A percentile compares a stretch with the other conserved stretches of the same genome.
Conservation (phyloP, 331 rosid genomes). For the Malus hybrid region DNA sequence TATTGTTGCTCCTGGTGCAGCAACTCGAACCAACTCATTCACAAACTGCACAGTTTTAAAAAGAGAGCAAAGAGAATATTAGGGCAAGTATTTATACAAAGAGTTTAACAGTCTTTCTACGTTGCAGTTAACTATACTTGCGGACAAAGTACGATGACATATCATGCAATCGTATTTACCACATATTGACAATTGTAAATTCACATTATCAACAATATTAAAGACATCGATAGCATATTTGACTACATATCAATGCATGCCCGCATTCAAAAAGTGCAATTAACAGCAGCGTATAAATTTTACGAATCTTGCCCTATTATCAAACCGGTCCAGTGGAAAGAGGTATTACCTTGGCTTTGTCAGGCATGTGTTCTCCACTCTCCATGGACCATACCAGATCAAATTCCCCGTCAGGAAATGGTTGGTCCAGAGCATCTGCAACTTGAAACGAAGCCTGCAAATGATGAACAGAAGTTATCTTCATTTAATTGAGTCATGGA, state of each 20-base stretch:
- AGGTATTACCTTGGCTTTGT: constrained; percentile 54
- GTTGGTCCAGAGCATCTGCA: constrained; percentile 52
- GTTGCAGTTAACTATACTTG: no score
- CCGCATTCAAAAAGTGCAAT: no score
- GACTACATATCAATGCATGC: no score
- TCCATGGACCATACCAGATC: constrained; percentile 95
- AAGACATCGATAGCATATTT: no score
- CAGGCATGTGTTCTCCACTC: constrained; percentile 97
- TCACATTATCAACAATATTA: no score
- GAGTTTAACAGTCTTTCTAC: no score
- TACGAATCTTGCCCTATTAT: no score
- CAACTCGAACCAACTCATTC: constrained; percentile 74
- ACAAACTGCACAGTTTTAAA: constrained; percentile 46
- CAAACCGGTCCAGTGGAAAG: neutral
- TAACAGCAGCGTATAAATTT: no score
- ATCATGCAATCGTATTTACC: no score
- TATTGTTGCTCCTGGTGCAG: constrained; percentile 81
- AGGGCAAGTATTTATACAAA: neutral
- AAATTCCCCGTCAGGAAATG: constrained; percentile 45
- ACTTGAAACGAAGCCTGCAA: constrained; percentile 65
- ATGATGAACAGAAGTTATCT: neutral
- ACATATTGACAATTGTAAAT: no score
- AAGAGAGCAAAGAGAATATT: neutral
- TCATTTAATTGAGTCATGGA: neutral
- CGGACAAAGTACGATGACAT: no score